Conservation (phyloP, 352 stramenopile genomes). For the Phytophthora multivora region DNA sequence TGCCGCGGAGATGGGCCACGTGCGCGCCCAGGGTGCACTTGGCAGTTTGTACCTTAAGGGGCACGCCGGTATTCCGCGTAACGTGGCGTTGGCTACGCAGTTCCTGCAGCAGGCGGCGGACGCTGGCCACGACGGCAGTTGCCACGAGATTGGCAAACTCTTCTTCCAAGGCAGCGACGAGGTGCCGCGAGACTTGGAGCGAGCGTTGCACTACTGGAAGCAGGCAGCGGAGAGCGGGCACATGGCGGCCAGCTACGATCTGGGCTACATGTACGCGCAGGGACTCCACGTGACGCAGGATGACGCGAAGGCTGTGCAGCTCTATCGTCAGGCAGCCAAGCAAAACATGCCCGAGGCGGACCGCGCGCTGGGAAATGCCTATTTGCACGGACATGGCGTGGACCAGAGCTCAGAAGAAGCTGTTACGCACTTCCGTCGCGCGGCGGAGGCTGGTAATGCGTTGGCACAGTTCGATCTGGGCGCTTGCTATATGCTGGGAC, state of each 20-base stretch:
- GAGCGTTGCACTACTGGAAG: slow-evolving; percentile 69
- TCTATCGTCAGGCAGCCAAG: slow-evolving; percentile 62
- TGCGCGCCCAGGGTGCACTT: slow-evolving; percentile 72
- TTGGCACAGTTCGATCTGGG: slow-evolving; percentile 80
- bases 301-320: slow-evolving; percentile 53
- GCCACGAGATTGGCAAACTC: slow-evolving; percentile 80
- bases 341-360: slow-evolving; percentile 78
- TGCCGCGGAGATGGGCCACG: slow-evolving; percentile 68
- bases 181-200: slow-evolving; percentile 33
- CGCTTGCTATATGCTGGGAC: slow-evolving; percentile 82
- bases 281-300: slow-evolving; percentile 70
- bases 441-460: slow-evolving; percentile 63
- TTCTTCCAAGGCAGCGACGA: slow-evolving; percentile 57
- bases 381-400: slow-evolving; percentile 47
- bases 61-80: slow-evolving; percentile 48
- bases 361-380: slow-evolving; percentile 61
- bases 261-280: slow-evolving; percentile 77
- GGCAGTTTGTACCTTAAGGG: slow-evolving; percentile 75
- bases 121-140: slow-evolving; percentile 66
- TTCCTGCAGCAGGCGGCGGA: slow-evolving; percentile 74
- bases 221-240: slow-evolving; percentile 63
- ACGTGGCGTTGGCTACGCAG: slow-evolving; percentile 50
- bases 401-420: slow-evolving; percentile 39
- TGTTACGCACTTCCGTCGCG: slow-evolving; percentile 58
- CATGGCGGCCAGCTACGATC: slow-evolving; percentile 74